phyloP scores from a whole-genome alignment of 352 stramenopile genomes.

The Blastocystis sp. region DNA sequence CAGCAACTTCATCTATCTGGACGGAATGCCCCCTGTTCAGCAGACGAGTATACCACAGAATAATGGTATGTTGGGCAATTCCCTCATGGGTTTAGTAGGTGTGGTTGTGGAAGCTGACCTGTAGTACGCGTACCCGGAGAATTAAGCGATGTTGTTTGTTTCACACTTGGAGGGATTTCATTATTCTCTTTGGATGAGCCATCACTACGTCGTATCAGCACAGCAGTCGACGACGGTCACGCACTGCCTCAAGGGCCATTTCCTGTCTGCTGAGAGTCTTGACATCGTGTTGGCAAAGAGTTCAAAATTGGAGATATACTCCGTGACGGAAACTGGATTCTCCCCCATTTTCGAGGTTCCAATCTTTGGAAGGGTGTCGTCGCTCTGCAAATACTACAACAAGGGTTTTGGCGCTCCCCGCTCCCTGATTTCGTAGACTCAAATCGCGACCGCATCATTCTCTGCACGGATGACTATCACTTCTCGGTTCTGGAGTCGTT shows the following conservation, averaged over 20 bases:
- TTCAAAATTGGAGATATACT: constrained; percentile 65
- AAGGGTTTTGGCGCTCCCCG: neutral
- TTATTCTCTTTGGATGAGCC: neutral
- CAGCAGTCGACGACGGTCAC: constrained; percentile 59
- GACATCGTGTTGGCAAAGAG: constrained; percentile 62
- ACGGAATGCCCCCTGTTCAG: constrained; percentile 33
- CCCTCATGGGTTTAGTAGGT: constrained; percentile 40
- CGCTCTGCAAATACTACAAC: constrained; percentile 36
- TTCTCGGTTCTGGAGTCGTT: constrained; percentile 41
- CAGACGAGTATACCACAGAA: constrained; percentile 4
- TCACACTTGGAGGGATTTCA: neutral
- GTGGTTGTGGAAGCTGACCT: neutral
- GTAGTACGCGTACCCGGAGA: constrained; percentile 48
- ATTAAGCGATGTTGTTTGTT: neutral
- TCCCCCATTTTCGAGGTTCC: constrained; percentile 59
- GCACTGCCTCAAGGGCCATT: constrained; percentile 65
- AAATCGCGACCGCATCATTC: constrained; percentile 29
- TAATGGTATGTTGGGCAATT: constrained; percentile 12
- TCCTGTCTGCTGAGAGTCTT: constrained; percentile 47
- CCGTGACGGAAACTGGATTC: constrained; percentile 41
- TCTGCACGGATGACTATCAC: constrained; percentile 55
- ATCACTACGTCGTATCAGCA: constrained; percentile 63
- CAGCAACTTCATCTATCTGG: constrained; percentile 47
- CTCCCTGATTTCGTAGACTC: constrained; percentile 7
- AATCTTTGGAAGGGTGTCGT: constrained; percentile 66